Percentiles rank a stretch among this genome's conserved stretches.
These are phyloP conservation scores for Paracoccidioides brasiliensis DNA, from an alignment of 2,329 filamentous ascomycete species.

Conservation along the genomic window DNA sequence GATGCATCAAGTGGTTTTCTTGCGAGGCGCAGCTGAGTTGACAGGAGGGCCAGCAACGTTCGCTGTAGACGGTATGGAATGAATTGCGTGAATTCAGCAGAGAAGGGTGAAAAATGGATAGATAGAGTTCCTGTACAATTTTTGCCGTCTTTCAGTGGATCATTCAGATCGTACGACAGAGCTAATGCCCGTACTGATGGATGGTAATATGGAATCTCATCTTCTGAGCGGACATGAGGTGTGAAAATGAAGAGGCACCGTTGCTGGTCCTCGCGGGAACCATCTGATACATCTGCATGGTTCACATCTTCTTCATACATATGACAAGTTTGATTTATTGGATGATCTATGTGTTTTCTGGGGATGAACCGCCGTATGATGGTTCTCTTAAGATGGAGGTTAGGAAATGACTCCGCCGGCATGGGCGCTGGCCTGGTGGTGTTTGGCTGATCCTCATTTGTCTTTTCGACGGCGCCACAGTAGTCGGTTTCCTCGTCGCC, in stretches of 20 bases:
- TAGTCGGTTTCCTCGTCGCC: constrained; percentile 20
- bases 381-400: constrained; percentile 41
- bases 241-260: constrained; percentile 56
- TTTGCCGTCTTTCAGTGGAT: constrained; percentile 18
- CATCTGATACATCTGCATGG: constrained; percentile 22
- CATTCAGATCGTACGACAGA: constrained; percentile 50
- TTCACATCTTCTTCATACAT: constrained; percentile 38
- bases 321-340: constrained; percentile 71
- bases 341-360: constrained; percentile 63
- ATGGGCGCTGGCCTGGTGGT: constrained; percentile 9
- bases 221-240: constrained; percentile 51
- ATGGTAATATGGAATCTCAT: constrained; percentile 75
- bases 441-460: not conserved
- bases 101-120: constrained; percentile 40
- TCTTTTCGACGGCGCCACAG: constrained; percentile 1
- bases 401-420: constrained; percentile 15
- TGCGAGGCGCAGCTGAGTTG: constrained; percentile 26
- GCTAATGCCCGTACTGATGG: constrained; percentile 61
- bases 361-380: constrained; percentile 70
- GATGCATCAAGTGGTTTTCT: constrained; percentile 14
- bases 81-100: constrained; percentile 17
- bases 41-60: constrained; percentile 25
- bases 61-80: constrained; percentile 28
- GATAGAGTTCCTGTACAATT: constrained; percentile 30
- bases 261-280: not conserved